These are phyloP conservation scores for Botryotinia convoluta DNA, from an alignment of 2,329 filamentous ascomycete genomes.

Conservation along the genomic window DNA sequence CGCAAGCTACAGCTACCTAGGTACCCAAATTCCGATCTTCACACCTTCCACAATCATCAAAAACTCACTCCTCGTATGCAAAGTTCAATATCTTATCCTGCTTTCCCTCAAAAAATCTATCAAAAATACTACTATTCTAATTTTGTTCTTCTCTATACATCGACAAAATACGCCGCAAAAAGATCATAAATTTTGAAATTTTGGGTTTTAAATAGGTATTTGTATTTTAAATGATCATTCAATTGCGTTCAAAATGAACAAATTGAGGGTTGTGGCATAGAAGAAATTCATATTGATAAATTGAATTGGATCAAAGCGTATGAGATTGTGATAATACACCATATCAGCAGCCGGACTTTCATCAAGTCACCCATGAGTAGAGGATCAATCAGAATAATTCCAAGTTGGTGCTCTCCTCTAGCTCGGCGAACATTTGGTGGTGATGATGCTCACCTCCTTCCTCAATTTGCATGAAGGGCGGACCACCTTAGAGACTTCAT, in stretches of 20 bases:
- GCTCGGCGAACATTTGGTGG: neutral
- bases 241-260: neutral
- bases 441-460: neutral
- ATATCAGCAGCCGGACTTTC: no score
- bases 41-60: neutral
- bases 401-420: neutral
- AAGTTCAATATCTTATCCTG: neutral
- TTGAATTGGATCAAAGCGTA: neutral
- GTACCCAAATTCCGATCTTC: neutral
- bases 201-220: neutral
- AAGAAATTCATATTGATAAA: neutral
- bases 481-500: neutral
- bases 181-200: neutral
- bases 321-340: no score
- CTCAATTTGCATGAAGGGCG: neutral
- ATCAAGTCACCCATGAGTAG: no score
- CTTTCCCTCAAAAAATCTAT: neutral
- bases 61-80: neutral
- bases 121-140: neutral
- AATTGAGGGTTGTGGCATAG: neutral
- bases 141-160: neutral
- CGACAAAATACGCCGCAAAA: rapidly evolving
- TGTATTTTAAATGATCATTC: neutral
- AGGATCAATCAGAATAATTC: no score
- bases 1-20: neutral